phyloP scores from a whole-genome alignment of 306 rosid species.

The Purshia tridentata region DNA sequence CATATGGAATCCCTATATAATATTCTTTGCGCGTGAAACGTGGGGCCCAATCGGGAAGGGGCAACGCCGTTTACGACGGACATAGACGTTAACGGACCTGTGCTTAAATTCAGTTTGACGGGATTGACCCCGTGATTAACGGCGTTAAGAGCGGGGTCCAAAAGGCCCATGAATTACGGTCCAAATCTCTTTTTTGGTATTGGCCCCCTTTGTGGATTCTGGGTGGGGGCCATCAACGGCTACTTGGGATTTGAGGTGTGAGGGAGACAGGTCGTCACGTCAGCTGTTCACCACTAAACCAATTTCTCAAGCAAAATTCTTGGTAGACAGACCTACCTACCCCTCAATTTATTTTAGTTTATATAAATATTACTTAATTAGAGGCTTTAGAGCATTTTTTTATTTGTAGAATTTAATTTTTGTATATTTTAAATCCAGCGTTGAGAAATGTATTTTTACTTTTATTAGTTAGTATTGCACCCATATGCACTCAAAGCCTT shows the following conservation, averaged over 20 bases:
- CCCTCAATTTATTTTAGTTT: too few species aligned
- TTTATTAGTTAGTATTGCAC: too few species aligned
- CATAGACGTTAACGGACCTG: constrained; percentile 35
- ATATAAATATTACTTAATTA: too few species aligned
- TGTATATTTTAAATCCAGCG: too few species aligned
- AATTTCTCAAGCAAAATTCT: background rate
- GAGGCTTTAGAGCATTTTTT: too few species aligned
- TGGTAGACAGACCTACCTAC: background rate
- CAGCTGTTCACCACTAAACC: background rate
- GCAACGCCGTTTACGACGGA: constrained; percentile 32
- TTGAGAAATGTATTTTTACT: too few species aligned
- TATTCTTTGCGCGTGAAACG: constrained; percentile 24
- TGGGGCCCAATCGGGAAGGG: constrained; percentile 13
- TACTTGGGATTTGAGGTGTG: background rate
- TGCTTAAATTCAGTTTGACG: background rate
- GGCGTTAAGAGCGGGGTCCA: constrained; percentile 32
- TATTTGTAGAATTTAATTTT: too few species aligned
- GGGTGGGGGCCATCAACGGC: constrained; percentile 37
- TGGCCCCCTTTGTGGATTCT: background rate
- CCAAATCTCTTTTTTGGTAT: background rate
- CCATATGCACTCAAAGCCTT: too few species aligned
- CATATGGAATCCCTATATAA: too few species aligned
- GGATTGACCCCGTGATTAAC: constrained; percentile 38
- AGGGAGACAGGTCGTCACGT: constrained; percentile 13
- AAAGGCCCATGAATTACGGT: constrained; percentile 25